Base-by-base conservation (phyloP, 805 yeast species). In the Wickerhamiella shivajii region DNA sequence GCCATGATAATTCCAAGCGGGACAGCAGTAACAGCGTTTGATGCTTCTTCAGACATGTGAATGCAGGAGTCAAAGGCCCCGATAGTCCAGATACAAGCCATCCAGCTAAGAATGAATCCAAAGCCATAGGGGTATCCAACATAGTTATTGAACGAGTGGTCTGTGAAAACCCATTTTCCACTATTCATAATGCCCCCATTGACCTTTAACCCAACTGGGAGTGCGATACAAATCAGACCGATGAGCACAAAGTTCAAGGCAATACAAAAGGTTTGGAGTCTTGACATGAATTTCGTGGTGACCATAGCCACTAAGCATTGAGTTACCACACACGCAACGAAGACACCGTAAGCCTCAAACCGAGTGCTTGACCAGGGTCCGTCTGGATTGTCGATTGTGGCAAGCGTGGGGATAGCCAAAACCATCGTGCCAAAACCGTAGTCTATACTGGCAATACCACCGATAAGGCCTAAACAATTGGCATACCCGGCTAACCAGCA, bases 1-100 rank as follows among this genome's bases (percentile, higher is more conserved):
- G 79, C 67, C 18, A 72, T 64, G 16, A 69, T 55, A 29, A 76
- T 74, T 27, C 80, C 83, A 29, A 68, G 54, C 4, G 84, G 81
- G 4, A 74, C 74, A 9, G 77, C 69, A 32, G 59, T 60, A 3
- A 71, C 59, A 15, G 83, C 76, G 46, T 73, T 67, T 34, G 60
- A 59, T 17, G 77, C 77, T 51, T 76, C 83, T 51, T 76, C 85
- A 15, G 76, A 62, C 69, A 74, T 69, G 56, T 76, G 83, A 32
- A 76, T 71, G 45, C 76, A 71, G 6, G 78, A 67, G 50, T 76
- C 84, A 50, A 74, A 75, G 0, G 77, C 72, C 17, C 78, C 77
- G 49, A 76, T 74, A 13, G 80, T 73, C 84, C 85, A 77, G 38
- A 74, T 66, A 1, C 74, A 72, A 1, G 81, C 74, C 69, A 72